Evolutionary conservation across 2,329 filamentous ascomycete species (phyloP).

Genomic region (Alternaria infectoria): DNA sequence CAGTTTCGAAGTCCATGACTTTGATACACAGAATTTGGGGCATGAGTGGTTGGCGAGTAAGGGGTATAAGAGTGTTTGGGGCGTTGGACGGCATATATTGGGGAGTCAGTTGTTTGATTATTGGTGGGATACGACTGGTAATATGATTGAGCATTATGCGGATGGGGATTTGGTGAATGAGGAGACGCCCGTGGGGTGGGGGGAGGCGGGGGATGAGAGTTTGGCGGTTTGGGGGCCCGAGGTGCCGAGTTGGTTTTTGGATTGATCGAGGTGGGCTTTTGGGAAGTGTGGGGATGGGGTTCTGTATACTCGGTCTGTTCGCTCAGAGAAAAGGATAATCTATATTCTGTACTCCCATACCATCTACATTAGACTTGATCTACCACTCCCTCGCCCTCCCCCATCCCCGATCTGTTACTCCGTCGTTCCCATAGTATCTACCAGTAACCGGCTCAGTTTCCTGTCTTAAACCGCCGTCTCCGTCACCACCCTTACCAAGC

Average conservation of each 20-base stretch:
- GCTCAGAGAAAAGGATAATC: too few species aligned
- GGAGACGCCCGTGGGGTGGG: slow-evolving; percentile 56
- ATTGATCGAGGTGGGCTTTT: slow-evolving; percentile 12
- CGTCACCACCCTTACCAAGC: slow-evolving; percentile 13
- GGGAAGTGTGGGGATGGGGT: neutral
- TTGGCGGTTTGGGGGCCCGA: slow-evolving; percentile 54
- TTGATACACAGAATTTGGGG: slow-evolving; percentile 72
- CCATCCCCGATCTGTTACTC: slow-evolving; percentile 14
- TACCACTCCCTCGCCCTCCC: slow-evolving; percentile 20
- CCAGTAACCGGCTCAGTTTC: slow-evolving; percentile 15
- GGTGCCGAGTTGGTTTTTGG: slow-evolving; percentile 47
- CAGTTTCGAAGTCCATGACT: slow-evolving; percentile 72
- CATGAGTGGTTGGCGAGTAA: slow-evolving; percentile 71
- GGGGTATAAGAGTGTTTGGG: slow-evolving; percentile 71
- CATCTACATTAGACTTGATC: neutral
- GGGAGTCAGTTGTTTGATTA: slow-evolving; percentile 77
- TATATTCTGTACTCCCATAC: neutral
- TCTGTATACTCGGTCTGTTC: neutral
- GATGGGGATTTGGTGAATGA: slow-evolving; percentile 72
- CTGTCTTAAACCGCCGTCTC: slow-evolving; percentile 4
- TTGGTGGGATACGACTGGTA: slow-evolving; percentile 68
- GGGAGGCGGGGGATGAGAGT: slow-evolving; percentile 49
- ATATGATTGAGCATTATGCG: slow-evolving; percentile 74
- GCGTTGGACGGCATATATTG: slow-evolving; percentile 72
- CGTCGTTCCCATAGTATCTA: slow-evolving; percentile 21